phyloP scores from a whole-genome alignment of 805 yeast species.

The Metschnikowia aberdeeniae region DNA sequence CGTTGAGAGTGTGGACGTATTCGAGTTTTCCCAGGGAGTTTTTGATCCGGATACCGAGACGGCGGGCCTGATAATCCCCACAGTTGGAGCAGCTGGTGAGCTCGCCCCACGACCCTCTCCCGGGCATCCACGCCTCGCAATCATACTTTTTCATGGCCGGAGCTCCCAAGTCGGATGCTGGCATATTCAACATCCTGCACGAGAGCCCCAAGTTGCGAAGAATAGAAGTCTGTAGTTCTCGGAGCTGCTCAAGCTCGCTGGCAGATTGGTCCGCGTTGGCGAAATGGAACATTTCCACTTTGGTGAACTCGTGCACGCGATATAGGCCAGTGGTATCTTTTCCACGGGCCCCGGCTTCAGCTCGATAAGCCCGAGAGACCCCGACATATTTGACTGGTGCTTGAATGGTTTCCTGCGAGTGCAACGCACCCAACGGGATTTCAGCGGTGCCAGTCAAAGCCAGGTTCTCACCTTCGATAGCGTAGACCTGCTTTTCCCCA shows the following conservation, averaged over 20 bases:
- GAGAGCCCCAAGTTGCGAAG: conserved; percentile 65
- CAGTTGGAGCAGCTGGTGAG: conserved; percentile 89
- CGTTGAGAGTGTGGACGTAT: conserved; percentile 82
- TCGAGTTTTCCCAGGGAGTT: conserved; percentile 29
- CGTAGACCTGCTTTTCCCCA: conserved; percentile 81
- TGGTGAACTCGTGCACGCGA: conserved; percentile 93
- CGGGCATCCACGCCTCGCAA: conserved; percentile 98
- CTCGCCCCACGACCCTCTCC: conserved; percentile 90
- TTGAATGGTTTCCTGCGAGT: conserved; percentile 47
- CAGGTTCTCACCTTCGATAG: conserved; percentile 47
- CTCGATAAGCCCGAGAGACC: conserved; percentile 80
- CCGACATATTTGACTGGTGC: conserved; percentile 67
- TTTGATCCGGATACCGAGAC: conserved; percentile 65
- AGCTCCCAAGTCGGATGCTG: conserved; percentile 85
- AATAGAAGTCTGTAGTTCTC: conserved; percentile 60
- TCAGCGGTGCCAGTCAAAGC: conserved; percentile 94
- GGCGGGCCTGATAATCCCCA: conserved; percentile 82
- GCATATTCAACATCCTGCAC: conserved; percentile 84
- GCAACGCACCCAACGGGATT: conserved; percentile 83
- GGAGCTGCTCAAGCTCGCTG: conserved; percentile 54
- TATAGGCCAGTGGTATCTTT: conserved; percentile 87
- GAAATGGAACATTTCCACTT: conserved; percentile 82
- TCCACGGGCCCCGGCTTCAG: conserved; percentile 97
- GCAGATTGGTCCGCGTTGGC: conserved; percentile 52
- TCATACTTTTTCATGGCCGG: conserved; percentile 92